These are phyloP conservation scores for Colletotrichum magnum DNA, from an alignment of 2,329 filamentous ascomycete species.

Conservation along the genomic window DNA sequence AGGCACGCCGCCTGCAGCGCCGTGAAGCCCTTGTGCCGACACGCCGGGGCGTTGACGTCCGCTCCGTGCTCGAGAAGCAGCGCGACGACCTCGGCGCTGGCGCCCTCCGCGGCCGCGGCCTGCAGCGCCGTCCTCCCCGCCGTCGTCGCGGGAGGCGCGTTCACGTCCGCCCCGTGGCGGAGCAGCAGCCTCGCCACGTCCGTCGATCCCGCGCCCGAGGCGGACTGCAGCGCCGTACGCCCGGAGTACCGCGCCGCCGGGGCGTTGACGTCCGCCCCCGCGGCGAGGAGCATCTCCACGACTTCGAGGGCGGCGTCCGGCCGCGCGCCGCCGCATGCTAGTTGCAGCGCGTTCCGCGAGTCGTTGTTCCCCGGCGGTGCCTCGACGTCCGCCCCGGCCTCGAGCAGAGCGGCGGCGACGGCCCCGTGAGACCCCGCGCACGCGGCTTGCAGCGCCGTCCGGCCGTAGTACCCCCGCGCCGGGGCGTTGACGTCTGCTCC, in stretches of 20 bases:
- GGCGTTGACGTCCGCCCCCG: slow-evolving; percentile 49
- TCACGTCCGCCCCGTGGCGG: slow-evolving; percentile 50
- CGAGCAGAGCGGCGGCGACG: slow-evolving; percentile 48
- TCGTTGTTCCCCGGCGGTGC: slow-evolving; percentile 51
- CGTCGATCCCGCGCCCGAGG: slow-evolving; percentile 47
- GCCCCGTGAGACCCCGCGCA: slow-evolving; percentile 46
- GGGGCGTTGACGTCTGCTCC: slow-evolving; percentile 50
- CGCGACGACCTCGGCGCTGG: slow-evolving; percentile 30
- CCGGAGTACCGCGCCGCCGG: slow-evolving; percentile 49
- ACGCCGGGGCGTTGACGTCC: slow-evolving; percentile 41
- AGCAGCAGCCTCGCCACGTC: slow-evolving; percentile 47
- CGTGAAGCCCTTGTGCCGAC: slow-evolving; percentile 46
- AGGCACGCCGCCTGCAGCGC: slow-evolving; percentile 52
- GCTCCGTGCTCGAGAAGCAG: slow-evolving; percentile 40
- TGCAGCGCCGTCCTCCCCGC: slow-evolving; percentile 44
- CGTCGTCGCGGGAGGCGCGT: slow-evolving; percentile 44
- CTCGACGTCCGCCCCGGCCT: slow-evolving; percentile 50
- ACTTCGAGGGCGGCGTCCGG: slow-evolving; percentile 47
- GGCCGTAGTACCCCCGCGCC: slow-evolving; percentile 51
- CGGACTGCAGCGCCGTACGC: slow-evolving; percentile 56
- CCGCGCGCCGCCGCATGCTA: slow-evolving; percentile 47
- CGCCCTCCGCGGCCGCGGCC: slow-evolving; percentile 37
- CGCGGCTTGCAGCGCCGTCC: slow-evolving; percentile 55
- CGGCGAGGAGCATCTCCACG: slow-evolving; percentile 46
- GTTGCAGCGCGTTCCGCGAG: slow-evolving; percentile 56